Conservation (phyloP, 1,284 basidiomycete genomes). For the Ceratobasidium sp. region DNA sequence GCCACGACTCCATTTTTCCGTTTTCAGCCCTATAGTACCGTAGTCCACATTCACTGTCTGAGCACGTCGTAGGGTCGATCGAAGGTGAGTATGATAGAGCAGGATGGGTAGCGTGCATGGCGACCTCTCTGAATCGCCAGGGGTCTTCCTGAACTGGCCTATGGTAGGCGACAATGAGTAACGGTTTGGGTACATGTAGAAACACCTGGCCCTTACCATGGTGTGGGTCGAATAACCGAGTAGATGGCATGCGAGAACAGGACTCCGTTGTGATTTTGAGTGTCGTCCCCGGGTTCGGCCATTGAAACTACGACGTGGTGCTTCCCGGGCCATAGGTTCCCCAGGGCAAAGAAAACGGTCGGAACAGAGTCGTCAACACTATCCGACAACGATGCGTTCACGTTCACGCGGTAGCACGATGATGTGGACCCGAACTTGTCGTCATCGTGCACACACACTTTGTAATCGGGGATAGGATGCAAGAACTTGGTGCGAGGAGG, state of each 20-base stretch:
- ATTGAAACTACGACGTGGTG: conserved; percentile 10
- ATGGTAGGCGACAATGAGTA: too few relatives aligned
- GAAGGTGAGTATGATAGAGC: not conserved
- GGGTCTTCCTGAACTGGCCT: conserved; percentile 16
- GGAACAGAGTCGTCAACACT: not conserved
- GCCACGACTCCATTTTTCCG: conserved; percentile 2
- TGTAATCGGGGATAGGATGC: not conserved
- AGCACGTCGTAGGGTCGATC: not conserved
- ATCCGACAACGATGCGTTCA: not conserved
- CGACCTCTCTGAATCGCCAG: conserved; percentile 21
- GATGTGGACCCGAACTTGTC: not conserved
- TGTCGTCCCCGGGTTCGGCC: not conserved
- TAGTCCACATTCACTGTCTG: not conserved
- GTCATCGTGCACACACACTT: not conserved
- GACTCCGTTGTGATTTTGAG: not conserved
- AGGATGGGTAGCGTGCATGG: conserved; percentile 8
- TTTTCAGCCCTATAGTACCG: conserved; percentile 1
- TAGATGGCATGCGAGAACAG: conserved; percentile 13
- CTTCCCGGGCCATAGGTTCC: not conserved
- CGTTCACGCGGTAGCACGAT: conserved; percentile 3
- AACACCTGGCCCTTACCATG: conserved; percentile 3
- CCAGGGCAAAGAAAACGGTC: conserved; percentile 4
- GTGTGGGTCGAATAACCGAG: conserved; percentile 8
- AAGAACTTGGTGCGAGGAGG: not conserved
- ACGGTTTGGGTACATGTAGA: not conserved